A percentile compares a stretch with the other conserved stretches of the same genome.
phyloP scores from a whole-genome alignment of 179 eudicot species.

The Beta lomatogona region DNA sequence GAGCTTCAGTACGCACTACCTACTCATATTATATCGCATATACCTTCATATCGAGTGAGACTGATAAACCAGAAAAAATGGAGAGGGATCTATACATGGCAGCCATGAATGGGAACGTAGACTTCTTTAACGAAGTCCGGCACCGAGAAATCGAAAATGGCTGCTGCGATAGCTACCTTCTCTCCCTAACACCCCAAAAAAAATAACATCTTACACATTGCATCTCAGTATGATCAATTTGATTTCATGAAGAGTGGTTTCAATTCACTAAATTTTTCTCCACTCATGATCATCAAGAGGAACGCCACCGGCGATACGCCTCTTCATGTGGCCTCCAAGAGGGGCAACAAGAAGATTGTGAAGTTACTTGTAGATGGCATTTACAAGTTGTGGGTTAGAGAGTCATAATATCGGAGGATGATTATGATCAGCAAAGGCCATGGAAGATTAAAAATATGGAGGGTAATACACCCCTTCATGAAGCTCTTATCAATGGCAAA shows the following conservation, averaged over 20 bases:
- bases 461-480: slow-evolving; percentile 1
- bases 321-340: slow-evolving; percentile 21
- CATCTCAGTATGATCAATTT: background rate
- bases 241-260: slow-evolving; percentile 9
- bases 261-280: background rate
- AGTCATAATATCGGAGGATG: background rate
- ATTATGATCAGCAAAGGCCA: background rate
- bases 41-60: no score
- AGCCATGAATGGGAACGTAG: slow-evolving; percentile 13
- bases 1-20: no score
- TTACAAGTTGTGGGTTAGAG: background rate
- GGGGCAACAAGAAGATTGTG: slow-evolving; percentile 15
- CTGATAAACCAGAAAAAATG: background rate
- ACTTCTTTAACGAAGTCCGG: slow-evolving; percentile 17
- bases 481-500: slow-evolving; percentile 16
- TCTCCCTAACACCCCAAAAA: slow-evolving; percentile 11
- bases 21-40: no score
- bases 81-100: slow-evolving; percentile 17
- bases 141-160: slow-evolving; percentile 11
- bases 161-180: background rate
- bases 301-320: slow-evolving; percentile 26
- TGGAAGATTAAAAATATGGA: slow-evolving; percentile 13
- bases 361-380: background rate
- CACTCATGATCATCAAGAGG: slow-evolving; percentile 5
- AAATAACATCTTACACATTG: slow-evolving; percentile 26